Conservation (phyloP, 2,329 filamentous ascomycete species). For the Trichophyton mentagrophytes region DNA sequence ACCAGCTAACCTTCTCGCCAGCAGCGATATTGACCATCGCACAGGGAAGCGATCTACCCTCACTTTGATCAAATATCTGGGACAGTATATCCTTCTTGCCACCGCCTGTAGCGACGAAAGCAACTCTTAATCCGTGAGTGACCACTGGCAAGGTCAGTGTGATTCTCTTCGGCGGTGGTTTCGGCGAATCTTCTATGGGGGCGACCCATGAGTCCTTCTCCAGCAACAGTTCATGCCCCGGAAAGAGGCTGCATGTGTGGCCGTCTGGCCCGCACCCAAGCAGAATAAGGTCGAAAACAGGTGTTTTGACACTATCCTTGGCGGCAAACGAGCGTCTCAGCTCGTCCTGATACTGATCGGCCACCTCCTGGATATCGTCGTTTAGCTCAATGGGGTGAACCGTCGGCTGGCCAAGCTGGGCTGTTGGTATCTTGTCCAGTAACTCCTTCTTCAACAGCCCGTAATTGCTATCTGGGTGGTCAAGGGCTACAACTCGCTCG, state of each 20-base stretch:
- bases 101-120: conserved; percentile 78
- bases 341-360: conserved; percentile 82
- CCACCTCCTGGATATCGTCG: conserved; percentile 77
- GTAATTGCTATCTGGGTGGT: conserved; percentile 92
- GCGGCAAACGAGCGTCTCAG: conserved; percentile 78
- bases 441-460: conserved; percentile 74
- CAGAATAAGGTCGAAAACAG: conserved; percentile 87
- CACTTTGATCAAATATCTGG: conserved; percentile 73
- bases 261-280: conserved; percentile 92
- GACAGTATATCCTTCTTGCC: conserved; percentile 88
- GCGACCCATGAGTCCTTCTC: conserved; percentile 87
- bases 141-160: conserved; percentile 87
- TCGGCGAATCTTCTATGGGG: conserved; percentile 82
- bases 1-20: conserved; percentile 87
- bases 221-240: conserved; percentile 71
- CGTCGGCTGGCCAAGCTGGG: conserved; percentile 47
- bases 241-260: conserved; percentile 94
- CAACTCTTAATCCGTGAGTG: conserved; percentile 71
- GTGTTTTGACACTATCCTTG: conserved; percentile 85
- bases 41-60: conserved; percentile 63
- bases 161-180: conserved; percentile 81
- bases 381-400: conserved; percentile 71
- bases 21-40: conserved; percentile 73
- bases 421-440: conserved; percentile 69
- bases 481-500: conserved; percentile 83